Base-by-base conservation (phyloP, 106 monocot species). In the Dendrobium catenatum region DNA sequence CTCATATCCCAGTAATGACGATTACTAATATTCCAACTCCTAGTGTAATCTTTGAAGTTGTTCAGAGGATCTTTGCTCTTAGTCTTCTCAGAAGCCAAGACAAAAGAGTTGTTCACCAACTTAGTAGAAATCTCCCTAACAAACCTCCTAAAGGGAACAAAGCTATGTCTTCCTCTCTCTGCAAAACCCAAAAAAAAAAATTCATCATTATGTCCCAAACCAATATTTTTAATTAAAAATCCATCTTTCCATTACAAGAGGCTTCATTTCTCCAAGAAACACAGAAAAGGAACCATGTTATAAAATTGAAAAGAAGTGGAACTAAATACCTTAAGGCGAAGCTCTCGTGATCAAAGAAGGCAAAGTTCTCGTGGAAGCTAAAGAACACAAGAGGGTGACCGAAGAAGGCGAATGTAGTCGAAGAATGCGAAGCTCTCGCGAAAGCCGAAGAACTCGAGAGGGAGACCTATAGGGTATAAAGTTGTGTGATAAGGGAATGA, bases 1-100 rank as follows among this genome's bases (percentile, higher is more conserved):
- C 93, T 86, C 79, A 99, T 95, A 85, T 95, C 89, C 93, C 93
- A 95, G 79, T 99, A 99, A 82, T 95, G 89, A 17, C 75, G 2
- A 8, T 95, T 79, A 37, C 90, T 95, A 80, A 99, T 95, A 80
- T 99, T 95, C 99, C 99, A 99, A 72, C 99, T 95, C 16, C 91
- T 89, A 19, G 72, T 89, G 76, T 99, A 99, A 27, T 48, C 40
- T 24, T 91, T 82, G 85, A 80, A 86, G 29, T 85, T 74, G 55
- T 91, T 54, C 58, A 87, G 49, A 48, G 99, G 99, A 78, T 99
- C 95, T 55, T 67, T 87, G 72, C 99, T 85, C 4, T 85, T 59
- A 48, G 96, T 96, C 64, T 93, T 86, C 37, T 81, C 76, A 11
- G 82, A 89, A 6, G 96, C 96, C 79, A 96, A 81, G 22, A 82